Base-by-base conservation (phyloP, 805 yeast genomes). In the Candida rishiriensis region DNA sequence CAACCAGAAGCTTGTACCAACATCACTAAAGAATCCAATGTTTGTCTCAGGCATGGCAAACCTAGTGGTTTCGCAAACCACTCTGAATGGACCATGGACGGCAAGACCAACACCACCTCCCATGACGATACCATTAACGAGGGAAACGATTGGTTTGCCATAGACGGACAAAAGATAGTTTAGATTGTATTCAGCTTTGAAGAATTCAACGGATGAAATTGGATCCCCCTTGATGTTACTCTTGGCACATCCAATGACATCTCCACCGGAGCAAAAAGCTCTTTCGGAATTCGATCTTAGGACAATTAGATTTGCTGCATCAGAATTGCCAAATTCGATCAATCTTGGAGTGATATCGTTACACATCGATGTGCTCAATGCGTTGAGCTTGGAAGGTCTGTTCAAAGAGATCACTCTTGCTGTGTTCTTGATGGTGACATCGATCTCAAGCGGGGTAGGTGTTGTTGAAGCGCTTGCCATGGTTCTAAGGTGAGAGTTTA, bases 11-110 rank as follows among this genome's bases (percentile, higher is more conserved):
- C 95, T 80, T 32, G 95, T 83, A 36, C 97, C 99, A 11, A 93
- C 98, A 64, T 93, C 99, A 16, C 96, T 95, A 68, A 88, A 86
- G 65, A 88, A 88, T 1, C 99, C 99, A 63, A 93, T 93, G 58
- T 87, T 89, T 74, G 95, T 85, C 67, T 93, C 98, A 9, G 99
- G 98, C 99, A 93, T 93, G 49, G 98, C 96, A 69, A 89, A 77
- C 61, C 83, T 76, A 10, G 98, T 90, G 56, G 78, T 76, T 56
- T 91, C 97, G 35, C 96, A 86, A n/a, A 95, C 95, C 33, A 93
- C 70, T 59, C 98, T 79, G 72, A 91, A 91, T 3, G 97, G 91
- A 11, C 88, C 83, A 66, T 93, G 98, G 35, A 88, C 84, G 0
- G 91, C 75, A 37, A 93, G 69, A 4, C 99, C 98, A 36, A 89